Conservation (phyloP, 2,329 filamentous ascomycete species). For the Botrytis galanthina region DNA sequence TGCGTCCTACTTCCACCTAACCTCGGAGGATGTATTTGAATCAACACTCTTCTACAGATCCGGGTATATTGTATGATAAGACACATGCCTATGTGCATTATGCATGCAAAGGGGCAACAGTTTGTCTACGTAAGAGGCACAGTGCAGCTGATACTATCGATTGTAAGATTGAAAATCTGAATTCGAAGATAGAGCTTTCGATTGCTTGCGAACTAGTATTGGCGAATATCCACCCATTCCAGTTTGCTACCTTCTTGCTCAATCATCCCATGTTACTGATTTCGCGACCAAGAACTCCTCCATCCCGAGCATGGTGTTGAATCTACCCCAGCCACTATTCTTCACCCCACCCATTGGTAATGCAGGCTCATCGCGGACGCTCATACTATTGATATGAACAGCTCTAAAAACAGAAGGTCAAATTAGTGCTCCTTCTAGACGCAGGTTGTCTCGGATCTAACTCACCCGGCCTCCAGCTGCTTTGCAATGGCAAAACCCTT, state of each 20-base stretch:
- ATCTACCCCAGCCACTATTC: conserved; percentile 61
- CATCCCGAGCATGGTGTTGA: conserved; percentile 36
- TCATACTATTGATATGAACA: conserved; percentile 65
- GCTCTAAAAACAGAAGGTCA: conserved; percentile 60
- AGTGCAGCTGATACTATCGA: too few relatives aligned
- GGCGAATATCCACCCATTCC: too few relatives aligned
- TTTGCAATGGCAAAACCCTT: conserved; percentile 36
- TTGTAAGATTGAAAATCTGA: too few relatives aligned
- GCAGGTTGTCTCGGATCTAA: conserved; percentile 30
- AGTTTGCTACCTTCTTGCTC: not conserved
- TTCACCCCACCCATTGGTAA: conserved; percentile 45
- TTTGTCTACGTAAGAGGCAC: too few relatives aligned
- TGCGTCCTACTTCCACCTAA: too few relatives aligned
- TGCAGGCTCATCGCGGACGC: conserved; percentile 57
- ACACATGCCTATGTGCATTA: too few relatives aligned
- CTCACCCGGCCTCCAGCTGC: conserved; percentile 51
- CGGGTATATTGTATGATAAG: too few relatives aligned
- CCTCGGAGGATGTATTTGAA: too few relatives aligned
- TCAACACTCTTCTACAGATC: too few relatives aligned
- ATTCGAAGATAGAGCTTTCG: too few relatives aligned
- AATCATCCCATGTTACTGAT: conserved; percentile 21
- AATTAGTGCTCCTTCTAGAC: conserved; percentile 29
- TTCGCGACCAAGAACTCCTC: conserved; percentile 20
- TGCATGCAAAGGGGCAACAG: too few relatives aligned
- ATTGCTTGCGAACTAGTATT: too few relatives aligned